A percentile compares a stretch with the other conserved stretches of the same genome.
Evolutionary conservation across 164 flowering plant genomes (phyloP).

Genomic region (Vitis amurensis): DNA sequence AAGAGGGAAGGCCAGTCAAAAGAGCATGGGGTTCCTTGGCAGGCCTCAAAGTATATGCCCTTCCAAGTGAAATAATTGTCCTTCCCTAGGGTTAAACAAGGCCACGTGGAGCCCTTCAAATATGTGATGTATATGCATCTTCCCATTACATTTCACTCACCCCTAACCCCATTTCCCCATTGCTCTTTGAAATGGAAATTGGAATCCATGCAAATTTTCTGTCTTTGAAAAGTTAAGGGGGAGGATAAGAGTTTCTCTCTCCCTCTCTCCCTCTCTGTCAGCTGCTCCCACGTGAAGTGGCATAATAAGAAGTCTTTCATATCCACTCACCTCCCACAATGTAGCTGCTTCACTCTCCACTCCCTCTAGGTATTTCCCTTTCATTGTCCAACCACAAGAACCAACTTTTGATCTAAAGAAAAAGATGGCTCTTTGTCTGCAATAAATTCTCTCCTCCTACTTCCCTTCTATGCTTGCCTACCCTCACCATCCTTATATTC

Average conservation of each 20-base stretch:
- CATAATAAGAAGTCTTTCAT: conserved; percentile 14
- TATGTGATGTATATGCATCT: not conserved
- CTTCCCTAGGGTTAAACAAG: conserved; percentile 2
- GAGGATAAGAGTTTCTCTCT: not conserved
- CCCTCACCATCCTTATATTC: not conserved
- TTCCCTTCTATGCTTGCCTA: not conserved
- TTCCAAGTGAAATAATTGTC: conserved; percentile 20
- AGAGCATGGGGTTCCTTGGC: conserved; percentile 16
- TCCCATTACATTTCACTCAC: conserved; percentile 2
- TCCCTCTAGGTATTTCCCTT: conserved; percentile 4
- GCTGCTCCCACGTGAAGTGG: conserved; percentile 45
- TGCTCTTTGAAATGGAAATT: not conserved
- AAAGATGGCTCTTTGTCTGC: conserved; percentile 25
- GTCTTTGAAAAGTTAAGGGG: conserved; percentile 9
- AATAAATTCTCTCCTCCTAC: conserved; percentile 23
- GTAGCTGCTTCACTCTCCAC: conserved; percentile 5
- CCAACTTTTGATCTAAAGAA: conserved; percentile 11
- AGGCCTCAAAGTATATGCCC: not conserved
- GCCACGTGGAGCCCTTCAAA: conserved; percentile 11
- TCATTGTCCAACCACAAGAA: conserved; percentile 2
- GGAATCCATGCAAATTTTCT: conserved; percentile 20
- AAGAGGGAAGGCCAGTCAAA: conserved; percentile 23
- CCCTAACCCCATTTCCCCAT: not conserved
- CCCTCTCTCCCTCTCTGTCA: conserved; percentile 14
- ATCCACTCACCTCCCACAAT: conserved; percentile 29